These are phyloP conservation scores for Raphanus hybrid DNA, from an alignment of 441 rosid genomes.

Conservation along the genomic window DNA sequence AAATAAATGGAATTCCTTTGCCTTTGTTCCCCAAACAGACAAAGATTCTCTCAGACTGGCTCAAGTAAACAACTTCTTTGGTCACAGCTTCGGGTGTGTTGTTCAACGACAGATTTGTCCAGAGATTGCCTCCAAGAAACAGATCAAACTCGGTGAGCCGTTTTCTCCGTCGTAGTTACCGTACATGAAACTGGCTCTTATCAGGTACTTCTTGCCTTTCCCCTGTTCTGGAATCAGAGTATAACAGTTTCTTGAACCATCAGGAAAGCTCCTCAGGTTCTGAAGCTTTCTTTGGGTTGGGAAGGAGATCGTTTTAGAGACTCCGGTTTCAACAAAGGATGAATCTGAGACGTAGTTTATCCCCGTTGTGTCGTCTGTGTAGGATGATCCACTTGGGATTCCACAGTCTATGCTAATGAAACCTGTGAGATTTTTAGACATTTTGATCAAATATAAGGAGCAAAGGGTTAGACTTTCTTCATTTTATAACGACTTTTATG, in stretches of 20 bases:
- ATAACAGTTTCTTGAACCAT: slow-evolving; percentile 59
- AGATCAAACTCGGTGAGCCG: slow-evolving; percentile 46
- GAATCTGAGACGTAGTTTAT: slow-evolving; percentile 40
- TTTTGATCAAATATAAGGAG: not conserved
- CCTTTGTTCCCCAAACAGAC: slow-evolving; percentile 63
- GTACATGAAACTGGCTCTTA: slow-evolving; percentile 65
- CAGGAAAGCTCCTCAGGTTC: slow-evolving; percentile 53
- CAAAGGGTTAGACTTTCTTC: not conserved
- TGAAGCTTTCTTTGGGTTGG: slow-evolving; percentile 28
- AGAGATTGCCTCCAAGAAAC: slow-evolving; percentile 49
- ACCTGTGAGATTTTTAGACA: slow-evolving; percentile 22
- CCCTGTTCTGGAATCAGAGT: slow-evolving; percentile 53
- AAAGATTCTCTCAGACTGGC: slow-evolving; percentile 40
- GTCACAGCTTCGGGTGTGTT: slow-evolving; percentile 39
- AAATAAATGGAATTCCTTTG: slow-evolving; percentile 60
- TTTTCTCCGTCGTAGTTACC: slow-evolving; percentile 56
- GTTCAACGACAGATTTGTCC: slow-evolving; percentile 47
- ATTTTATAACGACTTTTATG: not conserved
- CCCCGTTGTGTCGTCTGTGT: slow-evolving; percentile 37
- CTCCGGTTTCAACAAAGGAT: slow-evolving; percentile 36
- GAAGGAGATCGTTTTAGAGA: slow-evolving; percentile 13
- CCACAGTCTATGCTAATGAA: slow-evolving; percentile 45
- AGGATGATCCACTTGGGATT: slow-evolving; percentile 37
- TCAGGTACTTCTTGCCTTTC: slow-evolving; percentile 44
- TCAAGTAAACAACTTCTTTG: slow-evolving; percentile 51